Percentiles rank a stretch among this genome's conserved stretches.
Evolutionary conservation across 2,329 filamentous ascomycete genomes (phyloP).

Genomic region (Atkinsonella hypoxylon): DNA sequence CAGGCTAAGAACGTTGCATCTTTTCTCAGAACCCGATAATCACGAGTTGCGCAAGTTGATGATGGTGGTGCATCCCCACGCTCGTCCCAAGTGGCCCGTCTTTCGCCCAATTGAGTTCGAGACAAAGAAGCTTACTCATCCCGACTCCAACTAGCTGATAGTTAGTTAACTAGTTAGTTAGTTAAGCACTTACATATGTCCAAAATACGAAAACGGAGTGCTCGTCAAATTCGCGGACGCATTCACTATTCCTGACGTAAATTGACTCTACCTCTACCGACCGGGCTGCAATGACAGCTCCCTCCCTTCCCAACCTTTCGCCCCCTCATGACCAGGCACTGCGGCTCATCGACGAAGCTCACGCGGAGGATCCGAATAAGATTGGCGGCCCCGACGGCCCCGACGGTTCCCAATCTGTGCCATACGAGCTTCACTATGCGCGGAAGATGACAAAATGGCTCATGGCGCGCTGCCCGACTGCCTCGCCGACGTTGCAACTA

Average conservation of each 20-base stretch:
- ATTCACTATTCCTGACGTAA: too few species aligned
- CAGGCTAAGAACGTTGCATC: too few species aligned
- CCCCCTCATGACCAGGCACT: slow-evolving; percentile 38
- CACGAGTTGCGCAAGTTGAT: too few species aligned
- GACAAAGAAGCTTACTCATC: slow-evolving; percentile 4
- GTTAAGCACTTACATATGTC: too few species aligned
- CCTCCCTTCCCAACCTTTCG: not conserved
- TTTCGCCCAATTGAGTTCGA: not conserved
- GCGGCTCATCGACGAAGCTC: slow-evolving; percentile 57
- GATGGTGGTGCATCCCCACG: too few species aligned
- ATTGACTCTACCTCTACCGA: too few species aligned
- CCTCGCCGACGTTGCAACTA: slow-evolving; percentile 56
- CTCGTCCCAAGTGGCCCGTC: not conserved
- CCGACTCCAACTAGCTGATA: not conserved
- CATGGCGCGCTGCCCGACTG: slow-evolving; percentile 41
- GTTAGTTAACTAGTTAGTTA: too few species aligned
- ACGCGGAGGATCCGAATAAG: slow-evolving; percentile 23
- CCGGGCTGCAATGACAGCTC: not conserved
- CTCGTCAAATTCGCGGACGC: too few species aligned
- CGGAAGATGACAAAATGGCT: slow-evolving; percentile 70
- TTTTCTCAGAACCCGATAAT: too few species aligned
- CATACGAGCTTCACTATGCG: slow-evolving; percentile 77
- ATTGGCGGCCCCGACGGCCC: slow-evolving; percentile 30
- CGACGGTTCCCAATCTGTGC: slow-evolving; percentile 32
- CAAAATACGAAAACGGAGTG: too few species aligned